phyloP scores from a whole-genome alignment of 768 basidiomycete species.

The Boletus rex-veris region DNA sequence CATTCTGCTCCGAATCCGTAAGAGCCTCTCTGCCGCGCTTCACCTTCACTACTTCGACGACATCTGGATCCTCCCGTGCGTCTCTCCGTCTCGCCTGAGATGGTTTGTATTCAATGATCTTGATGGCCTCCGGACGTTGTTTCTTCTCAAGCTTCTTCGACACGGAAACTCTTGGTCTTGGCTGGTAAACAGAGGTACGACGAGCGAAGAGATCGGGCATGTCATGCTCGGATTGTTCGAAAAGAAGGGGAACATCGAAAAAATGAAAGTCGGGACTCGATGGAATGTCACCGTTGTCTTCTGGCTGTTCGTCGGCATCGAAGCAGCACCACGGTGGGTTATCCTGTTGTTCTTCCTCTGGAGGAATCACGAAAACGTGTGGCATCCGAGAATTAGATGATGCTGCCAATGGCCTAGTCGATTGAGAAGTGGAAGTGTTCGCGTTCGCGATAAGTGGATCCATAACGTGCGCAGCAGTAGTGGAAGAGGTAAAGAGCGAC shows the following conservation, averaged over 20 bases:
- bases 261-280: conserved; percentile 31
- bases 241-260: conserved; percentile 31
- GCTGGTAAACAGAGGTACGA: conserved; percentile 5
- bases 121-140: conserved; percentile 28
- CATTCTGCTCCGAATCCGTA: conserved; percentile 23
- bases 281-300: conserved; percentile 13
- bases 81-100: conserved; percentile 23
- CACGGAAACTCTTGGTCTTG: conserved; percentile 5
- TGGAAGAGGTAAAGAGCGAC: conserved; percentile 14
- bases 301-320: conserved; percentile 41
- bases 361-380: conserved; percentile 54
- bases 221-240: conserved; percentile 12
- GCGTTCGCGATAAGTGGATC: conserved; percentile 8
- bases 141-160: conserved; percentile 29
- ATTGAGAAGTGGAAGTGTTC: conserved; percentile 15
- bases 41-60: conserved; percentile 60
- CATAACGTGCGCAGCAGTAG: conserved; percentile 7
- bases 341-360: conserved; percentile 50
- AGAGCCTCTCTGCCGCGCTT: conserved; percentile 34
- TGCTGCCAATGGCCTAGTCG: conserved; percentile 3
- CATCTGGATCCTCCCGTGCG: conserved; percentile 47
- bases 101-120: conserved; percentile 22
- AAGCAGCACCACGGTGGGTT: conserved; percentile 56
- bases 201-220: neutral
- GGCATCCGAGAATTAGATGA: conserved; percentile 34